Evolutionary conservation across 2,329 filamentous ascomycete species (phyloP).

Genomic region (Thielaviopsis punctulata): DNA sequence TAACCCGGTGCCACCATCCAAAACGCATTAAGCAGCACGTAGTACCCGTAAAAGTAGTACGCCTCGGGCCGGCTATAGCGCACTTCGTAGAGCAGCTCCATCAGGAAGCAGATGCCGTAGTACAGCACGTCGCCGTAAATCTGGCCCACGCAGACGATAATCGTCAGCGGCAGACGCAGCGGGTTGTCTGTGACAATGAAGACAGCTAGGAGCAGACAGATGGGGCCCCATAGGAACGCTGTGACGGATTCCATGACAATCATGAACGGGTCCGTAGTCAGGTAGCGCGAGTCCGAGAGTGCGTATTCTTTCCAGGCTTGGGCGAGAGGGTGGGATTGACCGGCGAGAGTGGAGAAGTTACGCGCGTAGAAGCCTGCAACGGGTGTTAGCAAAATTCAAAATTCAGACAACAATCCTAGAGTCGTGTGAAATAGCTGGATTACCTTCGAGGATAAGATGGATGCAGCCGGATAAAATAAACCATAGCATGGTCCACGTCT

Average conservation of each 20-base stretch:
- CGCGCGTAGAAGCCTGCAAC: slow-evolving; percentile 30
- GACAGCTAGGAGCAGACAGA: slow-evolving; percentile 30
- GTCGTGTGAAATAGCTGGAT: neutral
- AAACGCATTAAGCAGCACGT: slow-evolving; percentile 32
- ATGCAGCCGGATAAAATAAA: slow-evolving; percentile 51
- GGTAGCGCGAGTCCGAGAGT: slow-evolving; percentile 37
- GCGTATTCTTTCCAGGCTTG: slow-evolving; percentile 43
- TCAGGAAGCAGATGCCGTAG: slow-evolving; percentile 29
- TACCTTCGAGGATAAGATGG: slow-evolving; percentile 27
- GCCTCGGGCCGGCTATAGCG: slow-evolving; percentile 33
- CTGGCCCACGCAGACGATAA: slow-evolving; percentile 29
- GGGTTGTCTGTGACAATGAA: slow-evolving; percentile 27
- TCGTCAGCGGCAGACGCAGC: slow-evolving; percentile 30
- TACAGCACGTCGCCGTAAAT: slow-evolving; percentile 37
- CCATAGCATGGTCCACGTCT: slow-evolving; percentile 51
- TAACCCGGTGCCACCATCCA: slow-evolving; percentile 33
- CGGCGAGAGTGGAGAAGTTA: slow-evolving; percentile 25
- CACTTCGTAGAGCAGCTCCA: slow-evolving; percentile 22
- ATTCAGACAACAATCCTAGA: too few relatives aligned
- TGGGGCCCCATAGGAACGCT: slow-evolving; percentile 34
- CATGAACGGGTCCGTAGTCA: slow-evolving; percentile 34
- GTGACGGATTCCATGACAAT: slow-evolving; percentile 39
- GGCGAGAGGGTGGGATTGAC: slow-evolving; percentile 26
- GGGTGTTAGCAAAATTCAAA: neutral
- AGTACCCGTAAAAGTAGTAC: slow-evolving; percentile 37